phyloP scores from a whole-genome alignment of 176 grass and related monocot species.

The Olyra latifolia region DNA sequence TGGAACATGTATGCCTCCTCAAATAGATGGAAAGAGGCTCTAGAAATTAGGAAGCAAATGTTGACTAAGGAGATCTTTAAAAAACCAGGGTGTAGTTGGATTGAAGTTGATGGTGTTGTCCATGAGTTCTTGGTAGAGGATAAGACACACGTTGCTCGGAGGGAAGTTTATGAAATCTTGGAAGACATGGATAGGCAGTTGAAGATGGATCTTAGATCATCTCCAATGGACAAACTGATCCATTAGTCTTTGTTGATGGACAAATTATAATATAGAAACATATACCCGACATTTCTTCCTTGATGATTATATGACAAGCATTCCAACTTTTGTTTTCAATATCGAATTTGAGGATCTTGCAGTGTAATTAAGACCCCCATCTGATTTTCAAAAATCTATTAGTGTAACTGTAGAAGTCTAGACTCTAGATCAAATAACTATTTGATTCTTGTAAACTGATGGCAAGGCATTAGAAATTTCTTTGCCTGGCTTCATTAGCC shows the following conservation, averaged over 20 bases:
- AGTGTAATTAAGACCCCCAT: background rate
- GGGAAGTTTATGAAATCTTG: constrained; percentile 53
- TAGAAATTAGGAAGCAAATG: constrained; percentile 62
- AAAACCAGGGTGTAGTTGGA: constrained; percentile 68
- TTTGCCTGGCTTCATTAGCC: constrained; percentile 4
- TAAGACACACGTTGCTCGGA: constrained; percentile 46
- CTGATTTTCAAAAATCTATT: background rate
- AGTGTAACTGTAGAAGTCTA: no score
- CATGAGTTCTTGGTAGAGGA: constrained; percentile 72
- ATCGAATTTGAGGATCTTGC: background rate
- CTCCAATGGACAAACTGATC: background rate
- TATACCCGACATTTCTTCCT: background rate
- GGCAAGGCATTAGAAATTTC: background rate
- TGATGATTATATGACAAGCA: background rate
- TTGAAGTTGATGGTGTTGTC: constrained; percentile 56
- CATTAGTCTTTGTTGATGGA: constrained; percentile 25
- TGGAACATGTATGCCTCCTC: constrained; percentile 71
- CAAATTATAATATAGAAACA: constrained; percentile 9
- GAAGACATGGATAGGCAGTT: constrained; percentile 47
- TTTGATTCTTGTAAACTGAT: background rate
- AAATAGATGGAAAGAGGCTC: constrained; percentile 62
- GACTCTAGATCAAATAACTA: background rate
- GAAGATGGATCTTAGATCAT: constrained; percentile 33
- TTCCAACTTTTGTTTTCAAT: background rate
- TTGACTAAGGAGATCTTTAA: constrained; percentile 52